These are phyloP conservation scores for Ichthyophthirius multifiliis DNA, from an alignment of 169 alveolate species.

Conservation along the genomic window DNA sequence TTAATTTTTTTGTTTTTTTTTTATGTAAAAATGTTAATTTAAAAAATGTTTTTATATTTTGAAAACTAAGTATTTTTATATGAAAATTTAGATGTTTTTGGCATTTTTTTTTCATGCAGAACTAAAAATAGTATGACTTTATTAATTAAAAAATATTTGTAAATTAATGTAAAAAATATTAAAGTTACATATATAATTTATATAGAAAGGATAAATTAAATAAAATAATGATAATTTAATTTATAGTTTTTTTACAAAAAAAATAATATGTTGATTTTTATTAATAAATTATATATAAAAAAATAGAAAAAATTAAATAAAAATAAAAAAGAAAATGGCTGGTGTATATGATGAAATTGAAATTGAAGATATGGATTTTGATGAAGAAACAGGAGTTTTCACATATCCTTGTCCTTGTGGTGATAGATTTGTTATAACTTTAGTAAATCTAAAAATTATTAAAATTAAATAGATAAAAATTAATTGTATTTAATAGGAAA, in stretches of 20 bases:
- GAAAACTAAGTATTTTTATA: no score
- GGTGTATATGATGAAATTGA: slow-evolving; percentile 85
- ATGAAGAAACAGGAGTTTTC: slow-evolving; percentile 61
- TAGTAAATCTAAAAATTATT: slow-evolving; percentile 32
- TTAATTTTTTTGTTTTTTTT: no score
- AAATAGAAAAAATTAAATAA: neutral
- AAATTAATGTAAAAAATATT: no score
- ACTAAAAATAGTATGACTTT: no score
- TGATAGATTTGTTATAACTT: slow-evolving; percentile 75
- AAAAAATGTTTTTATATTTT: no score
- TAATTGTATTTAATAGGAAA: slow-evolving; percentile 17
- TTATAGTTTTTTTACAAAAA: neutral
- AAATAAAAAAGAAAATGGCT: slow-evolving; percentile 10
- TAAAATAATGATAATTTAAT: no score
- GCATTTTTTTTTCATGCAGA: no score
- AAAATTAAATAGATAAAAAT: neutral
- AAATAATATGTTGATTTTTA: neutral
- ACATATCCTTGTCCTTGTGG: slow-evolving; percentile 90
- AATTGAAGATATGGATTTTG: slow-evolving; percentile 86
- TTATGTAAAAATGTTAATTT: no score
- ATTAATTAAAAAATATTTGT: no score
- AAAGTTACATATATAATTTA: no score
- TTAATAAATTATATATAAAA: neutral
- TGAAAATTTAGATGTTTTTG: no score
- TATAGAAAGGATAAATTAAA: neutral